Evolutionary conservation across 1,139 yeast species (phyloP), one percentile per base, ranked within the genome.

Genomic region (Taphrina populina): DNA sequence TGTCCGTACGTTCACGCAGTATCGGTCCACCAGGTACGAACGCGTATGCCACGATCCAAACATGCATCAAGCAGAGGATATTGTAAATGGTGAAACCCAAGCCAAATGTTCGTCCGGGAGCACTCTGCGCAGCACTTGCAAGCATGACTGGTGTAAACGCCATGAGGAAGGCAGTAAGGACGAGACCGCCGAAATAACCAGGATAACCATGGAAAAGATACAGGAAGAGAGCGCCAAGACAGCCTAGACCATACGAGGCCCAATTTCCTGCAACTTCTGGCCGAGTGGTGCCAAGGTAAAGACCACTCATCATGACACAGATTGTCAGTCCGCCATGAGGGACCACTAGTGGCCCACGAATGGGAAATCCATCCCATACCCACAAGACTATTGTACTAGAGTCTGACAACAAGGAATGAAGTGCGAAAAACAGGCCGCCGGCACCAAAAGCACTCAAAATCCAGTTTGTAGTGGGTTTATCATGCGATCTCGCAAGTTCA

Each of bases 11-110:
- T 70, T 92, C 98, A 66, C 98, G 80, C 58, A 92, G 74, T 24
- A 85, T 63, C 66, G 83, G 83, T 3, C 98, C 98, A 61, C 87
- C 92, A 13, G 98, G 98, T 52, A 92, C 98, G 71, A 92, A 92
- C 0, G 98, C 98, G 69, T 92, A 92, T 0, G 98, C 98, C 37
- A 92, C 98, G 54, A 85, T 82, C 97, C 97, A 92, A 51, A 92
- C 95, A 69, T 90, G 92, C 11, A 86, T 92, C 61, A 92, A 75
- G 39, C 85, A 69, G 4, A 85, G 60, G 44, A 84, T 72, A 60
- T 80, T 74, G 56, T 81, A 66, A 13, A 84, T 68, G 56, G 82
- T 76, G 59, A 67, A 65, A 0, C 83, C 83, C 4, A 81, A 60
- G 10, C 81, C 78, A 66, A 83, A 84, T 0, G 80, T 66, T 27